Base-by-base conservation (phyloP, 2,329 filamentous ascomycete species). In the Diaporthe citrichinensis region DNA sequence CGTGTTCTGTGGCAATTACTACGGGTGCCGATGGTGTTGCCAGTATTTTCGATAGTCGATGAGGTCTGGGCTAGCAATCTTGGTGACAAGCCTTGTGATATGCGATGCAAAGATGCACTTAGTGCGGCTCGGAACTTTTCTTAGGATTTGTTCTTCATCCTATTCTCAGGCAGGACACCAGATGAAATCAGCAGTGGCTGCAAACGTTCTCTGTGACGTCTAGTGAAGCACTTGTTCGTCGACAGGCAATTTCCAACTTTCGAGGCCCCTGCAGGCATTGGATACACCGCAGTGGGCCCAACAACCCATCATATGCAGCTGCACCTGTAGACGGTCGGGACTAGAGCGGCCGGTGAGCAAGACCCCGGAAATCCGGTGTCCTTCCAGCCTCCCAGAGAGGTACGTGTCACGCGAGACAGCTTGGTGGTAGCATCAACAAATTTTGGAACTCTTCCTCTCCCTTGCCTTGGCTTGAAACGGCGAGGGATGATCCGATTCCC, bases 271-370 rank as follows among this genome's bases (percentile, higher is more conserved):
- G 49, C 51, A 51, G 41, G 76, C 76, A 77, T 67, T 36, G 17
- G 7, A 46, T 34, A 59, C 62, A 58, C 28, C 46, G 65, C 46
- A 68, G 65, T 68, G 46, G 65, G 69, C 23, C 46, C 62, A 65
- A 31, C 31, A 59, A 49, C 51, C 51, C 23, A 49, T 59, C 28
- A 23, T 53, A 53, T 53, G 65, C 65, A 68, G 65, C 65, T 39
- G 34, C 65, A 41, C 15, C 15, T 46, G 59, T 46, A 65, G 41
- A 23, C 25, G 49, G 36, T 53, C 36, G 55, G 7, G 58, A 28
- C 71, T 53, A 73, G 41, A 10, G 28, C n/a, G 76, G 46, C 65
- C 65, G 65, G 65, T 68, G 65, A 68, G 65, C 65, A 41, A 15
- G 1, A 2, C 31, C 65, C 46, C 10, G 65, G 62, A 25, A 39